Conservation (phyloP, 176 grass and related monocot species). For the Eleusine coracana region DNA sequence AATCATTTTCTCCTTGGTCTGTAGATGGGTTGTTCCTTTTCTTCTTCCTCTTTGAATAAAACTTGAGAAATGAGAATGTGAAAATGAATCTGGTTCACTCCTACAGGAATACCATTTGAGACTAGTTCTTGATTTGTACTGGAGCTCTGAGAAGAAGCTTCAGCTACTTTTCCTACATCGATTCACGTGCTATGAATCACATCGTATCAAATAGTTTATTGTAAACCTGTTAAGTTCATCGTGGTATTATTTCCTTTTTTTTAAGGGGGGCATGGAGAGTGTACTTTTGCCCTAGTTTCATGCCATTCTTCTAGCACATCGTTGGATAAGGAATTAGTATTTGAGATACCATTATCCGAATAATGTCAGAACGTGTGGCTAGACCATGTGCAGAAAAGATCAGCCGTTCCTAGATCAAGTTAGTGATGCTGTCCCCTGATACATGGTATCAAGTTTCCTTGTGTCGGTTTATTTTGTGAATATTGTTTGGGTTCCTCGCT, state of each 20-base stretch:
- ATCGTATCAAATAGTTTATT: not conserved
- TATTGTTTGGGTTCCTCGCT: not conserved
- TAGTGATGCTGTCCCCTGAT: not conserved
- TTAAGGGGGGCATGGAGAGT: not conserved
- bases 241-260: not conserved
- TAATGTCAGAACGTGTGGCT: conserved; percentile 25
- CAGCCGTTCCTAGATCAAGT: conserved; percentile 28
- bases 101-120: not conserved
- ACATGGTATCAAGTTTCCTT: conserved; percentile 15
- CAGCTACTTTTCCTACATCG: conserved; percentile 19
- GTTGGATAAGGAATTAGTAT: not conserved
- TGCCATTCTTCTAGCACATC: conserved; percentile 26
- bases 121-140: not conserved
- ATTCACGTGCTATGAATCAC: not conserved
- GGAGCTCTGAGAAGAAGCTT: not conserved
- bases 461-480: not conserved
- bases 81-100: not conserved
- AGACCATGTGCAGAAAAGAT: conserved; percentile 32
- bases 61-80: not conserved
- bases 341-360: conserved; percentile 16
- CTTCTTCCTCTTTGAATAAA: not conserved
- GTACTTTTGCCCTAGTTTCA: conserved; percentile 23
- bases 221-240: not conserved
- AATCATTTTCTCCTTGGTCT: not conserved
- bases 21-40: conserved; percentile 1